These are phyloP conservation scores for Aspergillus awamori DNA, from an alignment of 2,329 filamentous ascomycete species.

Conservation along the genomic window DNA sequence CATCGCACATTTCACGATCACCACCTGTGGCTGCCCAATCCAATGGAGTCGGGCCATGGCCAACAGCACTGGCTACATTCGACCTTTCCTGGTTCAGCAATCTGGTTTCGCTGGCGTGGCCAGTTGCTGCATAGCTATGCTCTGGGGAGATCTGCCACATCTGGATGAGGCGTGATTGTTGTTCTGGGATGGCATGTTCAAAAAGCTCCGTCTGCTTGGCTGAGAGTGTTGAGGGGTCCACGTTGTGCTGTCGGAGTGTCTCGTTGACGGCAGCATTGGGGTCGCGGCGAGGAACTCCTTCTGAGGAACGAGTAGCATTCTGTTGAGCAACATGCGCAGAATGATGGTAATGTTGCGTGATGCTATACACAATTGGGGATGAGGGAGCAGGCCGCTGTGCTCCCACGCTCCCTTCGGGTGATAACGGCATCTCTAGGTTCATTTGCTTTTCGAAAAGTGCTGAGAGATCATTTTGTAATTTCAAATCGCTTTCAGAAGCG, in stretches of 20 bases:
- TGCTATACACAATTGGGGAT: constrained; percentile 67
- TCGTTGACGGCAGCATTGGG: constrained; percentile 49
- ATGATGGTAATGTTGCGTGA: constrained; percentile 83
- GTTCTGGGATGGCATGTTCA: constrained; percentile 70
- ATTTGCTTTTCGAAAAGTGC: constrained; percentile 77
- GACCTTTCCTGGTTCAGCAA: background rate
- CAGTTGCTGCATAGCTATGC: constrained; percentile 17
- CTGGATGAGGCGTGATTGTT: constrained; percentile 75
- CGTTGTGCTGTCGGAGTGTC: constrained; percentile 49
- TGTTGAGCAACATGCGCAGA: constrained; percentile 66
- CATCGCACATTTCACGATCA: constrained; percentile 51
- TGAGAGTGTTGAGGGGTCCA: constrained; percentile 71
- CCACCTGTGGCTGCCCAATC: background rate
- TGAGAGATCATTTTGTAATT: constrained; percentile 80
- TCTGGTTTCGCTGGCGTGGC: background rate
- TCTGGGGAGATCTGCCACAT: constrained; percentile 79
- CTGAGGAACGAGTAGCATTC: constrained; percentile 47
- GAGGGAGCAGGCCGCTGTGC: constrained; percentile 34
- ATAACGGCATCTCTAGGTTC: constrained; percentile 54
- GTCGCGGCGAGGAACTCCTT: constrained; percentile 37
- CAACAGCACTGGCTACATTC: background rate
- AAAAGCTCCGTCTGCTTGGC: constrained; percentile 78
- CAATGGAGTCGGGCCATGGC: background rate
- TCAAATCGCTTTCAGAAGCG: constrained; percentile 53
- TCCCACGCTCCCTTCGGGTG: constrained; percentile 36